Evolutionary conservation across 208 protist genomes (phyloP).

Genomic region (Leishmania guyanensis): DNA sequence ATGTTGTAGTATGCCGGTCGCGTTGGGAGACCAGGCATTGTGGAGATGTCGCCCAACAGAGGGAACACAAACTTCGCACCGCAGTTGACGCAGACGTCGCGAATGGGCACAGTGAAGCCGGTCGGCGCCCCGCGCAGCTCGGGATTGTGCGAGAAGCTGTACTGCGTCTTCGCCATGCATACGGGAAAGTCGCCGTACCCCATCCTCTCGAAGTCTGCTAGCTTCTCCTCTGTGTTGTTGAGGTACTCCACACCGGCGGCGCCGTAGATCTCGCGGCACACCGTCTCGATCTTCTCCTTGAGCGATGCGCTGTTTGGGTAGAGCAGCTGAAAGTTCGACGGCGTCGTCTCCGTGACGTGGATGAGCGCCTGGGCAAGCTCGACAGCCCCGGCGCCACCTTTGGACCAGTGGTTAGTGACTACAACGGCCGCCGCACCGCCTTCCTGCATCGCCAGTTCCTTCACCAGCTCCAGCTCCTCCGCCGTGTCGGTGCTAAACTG

Average conservation of each 20-base stretch:
- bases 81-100: slow-evolving; percentile 92
- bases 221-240: slow-evolving; percentile 87
- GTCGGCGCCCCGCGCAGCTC: slow-evolving; percentile 89
- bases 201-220: slow-evolving; percentile 79
- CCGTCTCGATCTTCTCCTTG: slow-evolving; percentile 97
- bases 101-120: slow-evolving; percentile 92
- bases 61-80: slow-evolving; percentile 97
- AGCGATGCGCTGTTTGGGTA: slow-evolving; percentile 90
- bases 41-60: slow-evolving; percentile 93
- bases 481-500: slow-evolving; percentile 92
- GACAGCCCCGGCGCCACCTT: slow-evolving; percentile 92
- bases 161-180: slow-evolving; percentile 99
- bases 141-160: slow-evolving; percentile 94
- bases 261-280: slow-evolving; percentile 96
- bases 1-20: slow-evolving; percentile 96
- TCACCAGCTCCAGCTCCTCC: slow-evolving; percentile 89
- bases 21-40: slow-evolving; percentile 96
- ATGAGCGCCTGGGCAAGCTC: slow-evolving; percentile 89
- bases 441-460: slow-evolving; percentile 55
- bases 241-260: slow-evolving; percentile 90
- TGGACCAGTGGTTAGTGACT: slow-evolving; percentile 91
- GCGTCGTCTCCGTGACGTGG: slow-evolving; percentile 54
- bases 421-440: slow-evolving; percentile 93
- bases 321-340: slow-evolving; percentile 90
- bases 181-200: slow-evolving; percentile 92